These are phyloP conservation scores for Friedmanniomyces endolithicus DNA, from an alignment of 495 filamentous ascomycete species.

Conservation along the genomic window DNA sequence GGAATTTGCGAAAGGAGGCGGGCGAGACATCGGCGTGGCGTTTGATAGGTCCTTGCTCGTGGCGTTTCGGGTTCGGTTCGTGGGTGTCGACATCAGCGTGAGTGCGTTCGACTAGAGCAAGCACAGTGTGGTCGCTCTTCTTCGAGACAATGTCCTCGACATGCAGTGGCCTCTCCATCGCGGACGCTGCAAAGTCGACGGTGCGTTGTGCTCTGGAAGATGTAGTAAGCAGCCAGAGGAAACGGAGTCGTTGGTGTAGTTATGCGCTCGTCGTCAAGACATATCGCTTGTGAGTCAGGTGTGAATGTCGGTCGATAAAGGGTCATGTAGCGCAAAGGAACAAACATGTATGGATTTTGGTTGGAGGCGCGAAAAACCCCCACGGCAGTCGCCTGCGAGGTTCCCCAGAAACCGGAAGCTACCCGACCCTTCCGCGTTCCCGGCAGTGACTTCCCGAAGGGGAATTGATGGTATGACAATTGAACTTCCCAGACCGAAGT, in stretches of 20 bases:
- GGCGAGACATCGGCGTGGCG: slow-evolving; percentile 17
- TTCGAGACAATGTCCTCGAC: slow-evolving; percentile 25
- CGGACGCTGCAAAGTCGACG: too few relatives aligned
- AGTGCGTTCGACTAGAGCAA: slow-evolving; percentile 28
- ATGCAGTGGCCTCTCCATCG: slow-evolving; percentile 7
- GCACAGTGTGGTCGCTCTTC: slow-evolving; percentile 16
- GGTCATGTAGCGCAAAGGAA: background rate
- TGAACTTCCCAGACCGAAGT: background rate
- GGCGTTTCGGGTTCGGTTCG: slow-evolving; percentile 21
- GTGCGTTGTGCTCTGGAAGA: background rate
- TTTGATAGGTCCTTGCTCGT: slow-evolving; percentile 11
- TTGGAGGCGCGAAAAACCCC: too few relatives aligned
- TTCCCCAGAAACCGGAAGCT: background rate
- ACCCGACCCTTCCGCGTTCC: background rate
- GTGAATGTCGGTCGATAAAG: background rate
- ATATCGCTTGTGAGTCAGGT: too few relatives aligned
- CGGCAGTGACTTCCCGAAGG: background rate
- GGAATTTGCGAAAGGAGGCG: slow-evolving; percentile 22
- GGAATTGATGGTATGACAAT: too few relatives aligned
- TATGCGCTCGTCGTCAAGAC: too few relatives aligned
- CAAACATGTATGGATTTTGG: too few relatives aligned
- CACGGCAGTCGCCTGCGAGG: background rate
- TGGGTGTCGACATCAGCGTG: slow-evolving; percentile 30
- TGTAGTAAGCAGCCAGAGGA: background rate
- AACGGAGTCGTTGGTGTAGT: background rate